Evolutionary conservation across 768 basidiomycete genomes (phyloP).

Genomic region (Austroboletus eburneus): DNA sequence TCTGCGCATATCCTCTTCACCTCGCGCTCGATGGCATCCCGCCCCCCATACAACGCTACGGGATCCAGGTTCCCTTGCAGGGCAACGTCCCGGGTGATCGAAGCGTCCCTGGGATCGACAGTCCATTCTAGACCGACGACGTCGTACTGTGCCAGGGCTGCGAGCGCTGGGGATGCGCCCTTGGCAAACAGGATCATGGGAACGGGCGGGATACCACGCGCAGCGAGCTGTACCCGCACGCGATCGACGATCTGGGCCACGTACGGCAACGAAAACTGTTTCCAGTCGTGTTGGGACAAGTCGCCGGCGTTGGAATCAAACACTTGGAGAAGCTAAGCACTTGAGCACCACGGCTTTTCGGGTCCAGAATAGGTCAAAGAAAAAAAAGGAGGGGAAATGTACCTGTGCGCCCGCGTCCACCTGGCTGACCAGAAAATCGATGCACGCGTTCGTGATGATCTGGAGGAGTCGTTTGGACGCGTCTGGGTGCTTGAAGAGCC

Average conservation of each 20-base stretch:
- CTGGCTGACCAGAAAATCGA: conserved; percentile 89
- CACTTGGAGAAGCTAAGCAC: conserved; percentile 79
- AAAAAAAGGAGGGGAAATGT: conserved; percentile 14
- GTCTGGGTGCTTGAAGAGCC: conserved; percentile 89
- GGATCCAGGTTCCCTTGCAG: conserved; percentile 97
- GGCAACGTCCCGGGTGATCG: conserved; percentile 59
- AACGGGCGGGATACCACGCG: conserved; percentile 49
- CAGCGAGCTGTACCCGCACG: conserved; percentile 57
- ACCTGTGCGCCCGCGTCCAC: conserved; percentile 96
- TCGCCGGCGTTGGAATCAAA: conserved; percentile 98
- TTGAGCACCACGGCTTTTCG: background rate
- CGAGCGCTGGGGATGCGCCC: conserved; percentile 79
- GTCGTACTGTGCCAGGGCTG: conserved; percentile 72
- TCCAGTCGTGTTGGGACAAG: conserved; percentile 84
- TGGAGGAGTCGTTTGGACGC: conserved; percentile 73
- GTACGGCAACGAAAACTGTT: conserved; percentile 77
- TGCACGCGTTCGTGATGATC: conserved; percentile 84
- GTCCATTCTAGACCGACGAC: conserved; percentile 92
- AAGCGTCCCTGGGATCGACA: conserved; percentile 61
- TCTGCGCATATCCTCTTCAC: conserved; percentile 78
- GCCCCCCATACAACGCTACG: conserved; percentile 77
- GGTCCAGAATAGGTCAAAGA: background rate
- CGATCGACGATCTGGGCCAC: conserved; percentile 65
- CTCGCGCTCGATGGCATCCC: conserved; percentile 78
- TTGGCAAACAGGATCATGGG: conserved; percentile 95